Base-by-base conservation (phyloP, 345 rosid genomes). In the Pugionium cornutum region DNA sequence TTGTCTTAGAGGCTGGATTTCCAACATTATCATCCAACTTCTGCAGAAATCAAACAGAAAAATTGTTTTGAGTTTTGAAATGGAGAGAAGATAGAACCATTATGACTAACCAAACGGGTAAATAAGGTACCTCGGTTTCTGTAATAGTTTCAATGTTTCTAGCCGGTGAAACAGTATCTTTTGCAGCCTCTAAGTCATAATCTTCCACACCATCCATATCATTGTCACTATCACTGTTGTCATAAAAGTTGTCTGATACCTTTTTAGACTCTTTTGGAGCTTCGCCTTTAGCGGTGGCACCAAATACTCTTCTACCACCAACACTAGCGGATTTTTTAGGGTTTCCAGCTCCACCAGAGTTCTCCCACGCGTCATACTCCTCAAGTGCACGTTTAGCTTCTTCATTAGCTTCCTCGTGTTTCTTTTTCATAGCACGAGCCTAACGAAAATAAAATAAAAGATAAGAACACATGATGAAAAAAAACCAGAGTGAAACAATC, bases 301-400 rank as follows among this genome's bases (percentile, higher is more conserved):
- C 96, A 70, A 90, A 94, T 47, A 85, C 85, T 82, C 83, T 88
- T 82, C 87, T 85, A 58, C 99, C 97, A 75, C 82, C 82, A 52
- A 62, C 67, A 51, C 34, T 46, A 44, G 76, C 75, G 4, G 30
- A 18, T 35, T 79, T 75, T 66, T 77, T 72, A 7, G 53, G 7
- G 53, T 76, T 80, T 76, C 69, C 92, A 29, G 31, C 72, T 64
- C 52, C 86, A 68, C 46, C 78, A 51, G 73, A 11, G 66, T 73
- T 81, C 55, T 86, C 88, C 80, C 76, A 62, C 58, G 80, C 83
- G 68, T 84, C 96, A 73, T 83, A 88, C 70, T 86, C 99, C 74
- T 82, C 78, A 68, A 94, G 81, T 62, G 88, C 87, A 69, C 79
- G 88, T 76, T 82, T 81, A 49, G 91, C 95, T 76, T 86, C 99